Conservation (phyloP, 106 monocot genomes). For the Allium cepa region DNA sequence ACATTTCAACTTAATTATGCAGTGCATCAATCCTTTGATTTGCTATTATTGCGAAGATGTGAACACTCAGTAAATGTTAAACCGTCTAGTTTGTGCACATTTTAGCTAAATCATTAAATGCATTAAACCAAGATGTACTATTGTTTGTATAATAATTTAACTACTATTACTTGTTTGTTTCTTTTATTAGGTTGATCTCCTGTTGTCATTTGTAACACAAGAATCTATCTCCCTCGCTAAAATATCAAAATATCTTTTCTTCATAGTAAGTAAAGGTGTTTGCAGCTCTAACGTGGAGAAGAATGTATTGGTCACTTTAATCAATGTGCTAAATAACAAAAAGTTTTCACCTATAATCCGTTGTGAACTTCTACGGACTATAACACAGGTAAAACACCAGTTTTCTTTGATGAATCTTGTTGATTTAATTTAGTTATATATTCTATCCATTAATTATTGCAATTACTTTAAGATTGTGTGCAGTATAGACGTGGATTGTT, state of each 20-base stretch:
- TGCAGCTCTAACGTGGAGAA: constrained; percentile 14
- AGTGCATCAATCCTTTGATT: not conserved
- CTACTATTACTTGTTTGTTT: not conserved
- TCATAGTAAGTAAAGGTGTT: constrained; percentile 26
- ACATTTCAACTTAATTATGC: not conserved
- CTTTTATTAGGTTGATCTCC: constrained; percentile 37
- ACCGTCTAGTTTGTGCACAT: not conserved
- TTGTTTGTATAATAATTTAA: not conserved
- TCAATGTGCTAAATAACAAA: constrained; percentile 22
- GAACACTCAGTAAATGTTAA: not conserved
- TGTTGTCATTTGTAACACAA: constrained; percentile 21
- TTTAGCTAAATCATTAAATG: not conserved
- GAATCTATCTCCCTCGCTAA: constrained; percentile 15
- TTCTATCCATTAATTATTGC: constrained; percentile 2
- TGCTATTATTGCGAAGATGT: not conserved
- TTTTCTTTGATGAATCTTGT: no score
- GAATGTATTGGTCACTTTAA: constrained; percentile 20
- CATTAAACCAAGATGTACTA: not conserved
- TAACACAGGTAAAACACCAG: no score
- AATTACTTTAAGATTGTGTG: constrained; percentile 2
- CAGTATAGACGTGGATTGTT: constrained; percentile 16
- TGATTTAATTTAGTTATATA: no score
- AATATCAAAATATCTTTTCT: constrained; percentile 39
- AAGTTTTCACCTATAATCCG: constrained; percentile 19
- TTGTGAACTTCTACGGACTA: constrained; percentile 21